Evolutionary conservation across 257 asterid genomes (phyloP).

Genomic region (Solanum sejunctum): DNA sequence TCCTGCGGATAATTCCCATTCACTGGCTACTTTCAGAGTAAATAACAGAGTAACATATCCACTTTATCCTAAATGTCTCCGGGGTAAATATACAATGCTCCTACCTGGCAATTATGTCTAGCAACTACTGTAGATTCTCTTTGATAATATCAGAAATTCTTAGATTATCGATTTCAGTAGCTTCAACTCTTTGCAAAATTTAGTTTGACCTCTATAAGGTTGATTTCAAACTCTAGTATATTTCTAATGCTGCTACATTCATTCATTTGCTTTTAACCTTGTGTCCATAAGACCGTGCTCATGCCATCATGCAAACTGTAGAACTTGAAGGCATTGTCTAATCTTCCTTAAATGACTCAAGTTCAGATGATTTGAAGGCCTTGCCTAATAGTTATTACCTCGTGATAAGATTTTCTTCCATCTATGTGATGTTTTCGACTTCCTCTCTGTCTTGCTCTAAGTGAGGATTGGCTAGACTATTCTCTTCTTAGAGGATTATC

Average conservation of each 20-base stretch:
- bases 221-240: not conserved
- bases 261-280: not conserved
- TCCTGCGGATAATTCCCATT: not conserved
- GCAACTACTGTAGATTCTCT: not conserved
- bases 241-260: not conserved
- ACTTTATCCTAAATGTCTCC: not conserved
- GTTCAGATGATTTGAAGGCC: not conserved
- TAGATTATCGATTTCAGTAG: not conserved
- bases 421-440: not conserved
- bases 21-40: not conserved
- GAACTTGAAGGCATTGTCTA: not conserved
- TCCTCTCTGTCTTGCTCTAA: not conserved
- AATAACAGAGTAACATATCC: not conserved
- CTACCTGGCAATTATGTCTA: not conserved
- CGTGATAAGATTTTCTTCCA: not conserved
- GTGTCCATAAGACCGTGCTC: not conserved
- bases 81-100: not conserved
- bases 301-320: not conserved
- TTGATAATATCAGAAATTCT: not conserved
- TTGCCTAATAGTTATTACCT: not conserved
- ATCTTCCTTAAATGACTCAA: not conserved
- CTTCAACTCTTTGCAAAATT: not conserved
- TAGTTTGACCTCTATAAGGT: not conserved
- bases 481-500: not conserved
- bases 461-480: not conserved